Evolutionary conservation across 176 grass and related monocot species (phyloP).

Genomic region (Bonia amplexicaulis): DNA sequence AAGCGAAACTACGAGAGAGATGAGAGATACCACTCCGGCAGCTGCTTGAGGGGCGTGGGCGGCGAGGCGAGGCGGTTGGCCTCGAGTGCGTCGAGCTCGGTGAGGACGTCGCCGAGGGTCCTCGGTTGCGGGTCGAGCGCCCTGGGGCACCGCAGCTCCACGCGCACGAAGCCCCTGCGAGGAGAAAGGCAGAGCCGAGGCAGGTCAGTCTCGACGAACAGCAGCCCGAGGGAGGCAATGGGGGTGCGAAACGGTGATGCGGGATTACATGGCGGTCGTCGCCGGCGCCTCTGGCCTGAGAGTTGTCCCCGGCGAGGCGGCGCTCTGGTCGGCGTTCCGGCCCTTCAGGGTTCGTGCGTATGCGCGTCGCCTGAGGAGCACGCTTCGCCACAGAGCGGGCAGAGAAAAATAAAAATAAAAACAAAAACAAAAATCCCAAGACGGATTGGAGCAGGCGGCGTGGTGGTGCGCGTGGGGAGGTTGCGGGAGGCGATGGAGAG

Average conservation of each 20-base stretch:
- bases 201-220: conserved; percentile 2
- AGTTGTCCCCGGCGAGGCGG: neutral
- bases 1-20: neutral
- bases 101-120: conserved; percentile 41
- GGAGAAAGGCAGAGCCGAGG: neutral
- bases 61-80: neutral
- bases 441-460: neutral
- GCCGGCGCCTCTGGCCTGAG: too few relatives aligned
- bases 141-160: conserved; percentile 44
- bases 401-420: neutral
- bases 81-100: conserved; percentile 27
- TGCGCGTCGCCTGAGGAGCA: neutral
- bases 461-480: neutral
- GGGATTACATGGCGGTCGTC: conserved; percentile 13
- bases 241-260: neutral
- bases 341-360: neutral
- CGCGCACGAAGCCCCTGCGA: conserved; percentile 23
- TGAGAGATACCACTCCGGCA: conserved; percentile 19
- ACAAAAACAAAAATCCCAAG: neutral
- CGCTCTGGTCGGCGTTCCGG: neutral
- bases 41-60: conserved; percentile 34
- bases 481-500: neutral
- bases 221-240: neutral
- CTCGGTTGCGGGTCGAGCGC: conserved; percentile 32
- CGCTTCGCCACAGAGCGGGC: neutral